Evolutionary conservation across 2,329 filamentous ascomycete species (phyloP).

Genomic region (Xylaria sp.): DNA sequence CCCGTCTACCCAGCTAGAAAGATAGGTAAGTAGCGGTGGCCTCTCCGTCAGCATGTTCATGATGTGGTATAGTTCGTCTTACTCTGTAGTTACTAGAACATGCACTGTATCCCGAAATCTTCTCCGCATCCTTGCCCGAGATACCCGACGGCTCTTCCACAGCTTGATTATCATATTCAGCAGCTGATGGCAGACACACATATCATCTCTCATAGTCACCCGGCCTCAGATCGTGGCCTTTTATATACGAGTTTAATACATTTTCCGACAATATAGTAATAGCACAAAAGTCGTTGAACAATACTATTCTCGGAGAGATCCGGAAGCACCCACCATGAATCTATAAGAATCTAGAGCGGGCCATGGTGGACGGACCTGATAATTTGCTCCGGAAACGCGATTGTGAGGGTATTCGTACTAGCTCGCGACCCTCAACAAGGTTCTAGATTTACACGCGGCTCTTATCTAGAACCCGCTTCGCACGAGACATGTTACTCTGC

Average conservation of each 20-base stretch:
- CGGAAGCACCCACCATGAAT: neutral
- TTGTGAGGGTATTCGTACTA: neutral
- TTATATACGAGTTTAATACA: neutral
- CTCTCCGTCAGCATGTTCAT: slow-evolving; percentile 8
- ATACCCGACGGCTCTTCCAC: neutral
- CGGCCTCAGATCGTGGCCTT: neutral
- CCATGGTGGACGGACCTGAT: neutral
- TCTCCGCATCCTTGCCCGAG: neutral
- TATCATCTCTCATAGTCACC: neutral
- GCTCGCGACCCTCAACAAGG: neutral
- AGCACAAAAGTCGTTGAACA: neutral
- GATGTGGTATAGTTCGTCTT: neutral
- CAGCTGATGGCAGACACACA: neutral
- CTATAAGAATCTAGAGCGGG: neutral
- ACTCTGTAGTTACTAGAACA: too few species aligned
- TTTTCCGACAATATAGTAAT: neutral
- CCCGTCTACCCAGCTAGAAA: neutral
- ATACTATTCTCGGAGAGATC: neutral
- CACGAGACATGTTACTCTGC: neutral
- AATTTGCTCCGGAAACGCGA: neutral
- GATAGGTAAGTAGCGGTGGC: neutral
- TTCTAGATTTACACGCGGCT: slow-evolving; percentile 3
- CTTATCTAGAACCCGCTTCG: neutral
- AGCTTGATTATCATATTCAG: neutral
- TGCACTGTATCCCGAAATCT: neutral